A percentile compares a stretch with the other conserved stretches of the same genome.
Conservation (phyloP, 2,329 filamentous ascomycete genomes). For the Rosellinia necatrix region DNA sequence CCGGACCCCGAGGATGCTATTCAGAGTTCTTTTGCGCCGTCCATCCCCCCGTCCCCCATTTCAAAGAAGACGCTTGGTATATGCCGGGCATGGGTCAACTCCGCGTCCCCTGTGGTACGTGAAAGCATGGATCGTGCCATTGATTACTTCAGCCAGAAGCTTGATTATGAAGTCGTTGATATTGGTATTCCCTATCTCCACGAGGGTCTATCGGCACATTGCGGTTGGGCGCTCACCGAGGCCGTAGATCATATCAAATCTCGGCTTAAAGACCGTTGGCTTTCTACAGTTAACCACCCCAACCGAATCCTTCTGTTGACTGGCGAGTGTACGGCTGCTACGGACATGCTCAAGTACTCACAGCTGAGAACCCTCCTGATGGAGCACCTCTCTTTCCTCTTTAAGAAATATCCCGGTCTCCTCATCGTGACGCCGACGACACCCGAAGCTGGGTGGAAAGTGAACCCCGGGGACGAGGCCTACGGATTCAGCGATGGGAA, state of each 20-base stretch:
- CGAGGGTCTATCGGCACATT: constrained; percentile 77
- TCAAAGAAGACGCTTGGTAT: constrained; percentile 71
- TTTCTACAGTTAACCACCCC: constrained; percentile 63
- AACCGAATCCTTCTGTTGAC: constrained; percentile 74
- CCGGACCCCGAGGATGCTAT: constrained; percentile 67
- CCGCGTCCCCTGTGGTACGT: constrained; percentile 67
- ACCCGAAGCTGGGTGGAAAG: constrained; percentile 76
- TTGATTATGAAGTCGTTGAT: constrained; percentile 58
- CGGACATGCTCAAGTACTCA: constrained; percentile 74
- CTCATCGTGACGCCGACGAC: constrained; percentile 80
- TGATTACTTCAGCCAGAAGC: constrained; percentile 52
- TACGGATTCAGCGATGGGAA: constrained; percentile 79
- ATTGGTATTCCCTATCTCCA: constrained; percentile 69
- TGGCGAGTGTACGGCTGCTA: constrained; percentile 65
- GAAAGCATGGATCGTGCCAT: constrained; percentile 64
- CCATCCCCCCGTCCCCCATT: constrained; percentile 48
- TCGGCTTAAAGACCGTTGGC: constrained; percentile 49
- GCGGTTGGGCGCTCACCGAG: constrained; percentile 77
- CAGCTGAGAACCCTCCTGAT: constrained; percentile 74
- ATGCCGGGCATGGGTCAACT: constrained; percentile 70
- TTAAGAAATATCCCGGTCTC: constrained; percentile 71
- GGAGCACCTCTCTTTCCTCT: constrained; percentile 49
- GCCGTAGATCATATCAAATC: constrained; percentile 55
- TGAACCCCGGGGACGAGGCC: constrained; percentile 59
- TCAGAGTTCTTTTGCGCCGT: constrained; percentile 67